phyloP scores from a whole-genome alignment of 106 monocot species.

The Dactylorhiza incarnata region DNA sequence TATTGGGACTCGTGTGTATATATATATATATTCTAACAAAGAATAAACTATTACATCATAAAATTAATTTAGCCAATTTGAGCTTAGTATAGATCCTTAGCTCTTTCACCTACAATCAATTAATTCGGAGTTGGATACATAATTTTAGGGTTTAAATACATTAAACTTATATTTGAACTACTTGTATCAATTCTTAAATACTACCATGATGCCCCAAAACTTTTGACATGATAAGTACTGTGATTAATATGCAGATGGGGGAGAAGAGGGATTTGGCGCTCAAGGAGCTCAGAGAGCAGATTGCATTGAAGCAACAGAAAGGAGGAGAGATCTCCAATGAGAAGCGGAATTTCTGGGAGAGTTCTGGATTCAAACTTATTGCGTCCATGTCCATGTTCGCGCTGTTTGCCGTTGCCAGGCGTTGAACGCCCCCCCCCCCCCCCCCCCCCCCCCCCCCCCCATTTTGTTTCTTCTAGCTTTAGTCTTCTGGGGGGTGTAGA shows the following conservation, averaged over 20 bases:
- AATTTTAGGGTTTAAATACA: too few species aligned
- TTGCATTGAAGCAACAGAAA: conserved; percentile 35
- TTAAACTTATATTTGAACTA: not conserved
- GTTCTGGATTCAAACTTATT: conserved; percentile 64
- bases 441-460: not conserved
- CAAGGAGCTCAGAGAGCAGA: conserved; percentile 62
- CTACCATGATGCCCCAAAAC: not conserved
- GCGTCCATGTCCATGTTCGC: conserved; percentile 70
- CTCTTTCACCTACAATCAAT: too few species aligned
- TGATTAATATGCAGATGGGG: conserved; percentile 39
- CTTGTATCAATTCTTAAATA: not conserved
- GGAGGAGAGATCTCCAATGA: conserved; percentile 2
- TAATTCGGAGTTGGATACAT: too few species aligned
- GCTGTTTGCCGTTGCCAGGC: conserved; percentile 44
- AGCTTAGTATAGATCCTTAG: too few species aligned
- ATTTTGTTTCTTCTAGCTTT: not conserved
- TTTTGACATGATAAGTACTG: not conserved
- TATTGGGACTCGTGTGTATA: too few species aligned
- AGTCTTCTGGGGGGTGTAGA: not conserved
- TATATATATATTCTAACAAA: too few species aligned
- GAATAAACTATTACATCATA: too few species aligned
- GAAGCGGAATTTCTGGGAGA: conserved; percentile 80
- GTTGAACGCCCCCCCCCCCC: conserved; percentile 15
- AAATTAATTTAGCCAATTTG: too few species aligned
- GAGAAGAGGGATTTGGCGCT: conserved; percentile 65